Evolutionary conservation across 169 alveolate species (phyloP).

Genomic region (Eimeria zaria): DNA sequence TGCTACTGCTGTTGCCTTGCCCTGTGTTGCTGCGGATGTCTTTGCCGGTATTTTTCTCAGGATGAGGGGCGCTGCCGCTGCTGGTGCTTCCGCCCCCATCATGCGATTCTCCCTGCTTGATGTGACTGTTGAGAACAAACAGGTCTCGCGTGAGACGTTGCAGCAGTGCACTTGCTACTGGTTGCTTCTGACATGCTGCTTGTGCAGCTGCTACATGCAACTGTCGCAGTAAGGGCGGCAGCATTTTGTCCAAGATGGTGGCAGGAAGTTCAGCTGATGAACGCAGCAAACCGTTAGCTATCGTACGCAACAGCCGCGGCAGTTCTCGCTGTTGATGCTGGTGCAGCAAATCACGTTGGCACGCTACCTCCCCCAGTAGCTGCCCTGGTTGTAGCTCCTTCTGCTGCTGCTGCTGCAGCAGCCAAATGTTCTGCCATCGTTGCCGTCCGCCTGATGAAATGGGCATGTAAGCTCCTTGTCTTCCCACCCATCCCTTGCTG

Average conservation of each 20-base stretch:
- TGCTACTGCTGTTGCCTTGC: slow-evolving; percentile 45
- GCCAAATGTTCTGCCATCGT: background rate
- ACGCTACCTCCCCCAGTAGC: background rate
- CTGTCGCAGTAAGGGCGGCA: slow-evolving; percentile 53
- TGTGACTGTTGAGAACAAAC: slow-evolving; percentile 32
- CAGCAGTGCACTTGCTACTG: slow-evolving; percentile 40
- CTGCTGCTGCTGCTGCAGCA: slow-evolving; percentile 29
- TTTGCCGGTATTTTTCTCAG: background rate
- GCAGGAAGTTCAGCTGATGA: slow-evolving; percentile 34
- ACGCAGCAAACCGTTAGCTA: background rate
- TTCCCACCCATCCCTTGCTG: background rate
- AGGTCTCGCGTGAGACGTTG: slow-evolving; percentile 25
- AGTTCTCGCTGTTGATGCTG: slow-evolving; percentile 30
- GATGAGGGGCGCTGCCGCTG: background rate
- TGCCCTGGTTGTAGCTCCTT: background rate
- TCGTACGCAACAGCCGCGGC: background rate
- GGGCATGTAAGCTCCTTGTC: background rate
- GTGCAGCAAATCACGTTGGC: slow-evolving; percentile 17
- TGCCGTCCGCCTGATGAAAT: background rate
- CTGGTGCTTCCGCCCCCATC: background rate
- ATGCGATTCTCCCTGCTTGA: background rate
- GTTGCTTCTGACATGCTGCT: slow-evolving; percentile 6
- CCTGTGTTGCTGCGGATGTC: background rate
- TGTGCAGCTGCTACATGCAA: slow-evolving; percentile 28
- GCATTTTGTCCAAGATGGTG: background rate